Evolutionary conservation across 306 rosid species (phyloP).

Genomic region (Datisca glomerata): DNA sequence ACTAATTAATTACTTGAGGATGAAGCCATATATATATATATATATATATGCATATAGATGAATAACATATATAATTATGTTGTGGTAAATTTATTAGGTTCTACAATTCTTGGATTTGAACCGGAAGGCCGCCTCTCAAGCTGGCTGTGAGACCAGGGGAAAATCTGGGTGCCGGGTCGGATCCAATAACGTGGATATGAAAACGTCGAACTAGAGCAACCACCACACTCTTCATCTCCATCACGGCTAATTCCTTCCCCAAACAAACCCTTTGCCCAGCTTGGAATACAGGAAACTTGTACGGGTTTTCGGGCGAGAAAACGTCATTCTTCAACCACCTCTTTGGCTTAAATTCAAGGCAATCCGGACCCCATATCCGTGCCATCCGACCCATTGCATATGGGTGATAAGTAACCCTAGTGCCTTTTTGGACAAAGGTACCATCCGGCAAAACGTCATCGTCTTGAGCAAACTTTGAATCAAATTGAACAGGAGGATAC

Average conservation of each 20-base stretch:
- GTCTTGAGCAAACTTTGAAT: constrained; percentile 53
- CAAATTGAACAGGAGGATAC: constrained; percentile 80
- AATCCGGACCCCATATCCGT: constrained; percentile 64
- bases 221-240: constrained; percentile 43
- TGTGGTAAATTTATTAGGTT: no score
- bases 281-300: constrained; percentile 74
- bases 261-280: constrained; percentile 76
- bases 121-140: constrained; percentile 55
- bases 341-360: constrained; percentile 47
- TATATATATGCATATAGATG: no score
- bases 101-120: constrained; percentile 32
- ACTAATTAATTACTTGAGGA: no score
- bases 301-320: constrained; percentile 35
- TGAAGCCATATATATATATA: no score
- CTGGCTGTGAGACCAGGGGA: constrained; percentile 68
- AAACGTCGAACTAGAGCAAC: constrained; percentile 30
- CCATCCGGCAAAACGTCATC: constrained; percentile 88
- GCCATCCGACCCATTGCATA: constrained; percentile 98
- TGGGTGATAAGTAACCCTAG: constrained; percentile 74
- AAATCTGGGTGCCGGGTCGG: constrained; percentile 28
- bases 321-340: constrained; percentile 55
- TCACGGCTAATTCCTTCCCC: constrained; percentile 70
- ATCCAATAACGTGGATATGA: constrained; percentile 22
- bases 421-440: constrained; percentile 48
- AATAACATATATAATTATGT: no score